phyloP scores from a whole-genome alignment of 441 rosid genomes.

The Pelargonium fulgidum region DNA sequence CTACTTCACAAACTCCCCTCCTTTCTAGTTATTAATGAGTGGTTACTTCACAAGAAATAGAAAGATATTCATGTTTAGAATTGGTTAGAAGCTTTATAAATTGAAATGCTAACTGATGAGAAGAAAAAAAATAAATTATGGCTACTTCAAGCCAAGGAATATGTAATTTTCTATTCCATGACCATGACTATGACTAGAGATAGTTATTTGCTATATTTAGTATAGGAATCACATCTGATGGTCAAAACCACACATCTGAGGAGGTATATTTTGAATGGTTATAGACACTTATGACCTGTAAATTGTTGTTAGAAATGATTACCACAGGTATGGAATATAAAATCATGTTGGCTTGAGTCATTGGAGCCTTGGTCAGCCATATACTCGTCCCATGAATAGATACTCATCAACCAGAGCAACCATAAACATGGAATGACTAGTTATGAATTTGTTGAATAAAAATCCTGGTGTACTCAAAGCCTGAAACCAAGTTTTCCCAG shows the following conservation, averaged over 20 bases:
- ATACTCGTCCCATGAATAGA: background rate
- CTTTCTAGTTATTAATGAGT: slow-evolving; percentile 2
- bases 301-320: background rate
- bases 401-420: background rate
- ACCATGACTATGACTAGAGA: background rate
- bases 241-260: background rate
- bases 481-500: background rate
- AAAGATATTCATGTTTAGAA: background rate
- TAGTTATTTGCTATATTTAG: background rate
- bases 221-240: background rate
- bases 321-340: background rate
- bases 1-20: background rate
- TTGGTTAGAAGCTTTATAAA: background rate
- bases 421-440: background rate
- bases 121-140: no score
- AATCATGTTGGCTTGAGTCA: background rate
- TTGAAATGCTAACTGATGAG: background rate
- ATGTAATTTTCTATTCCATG: background rate
- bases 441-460: background rate
- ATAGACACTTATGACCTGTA: background rate
- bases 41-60: background rate
- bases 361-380: background rate
- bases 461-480: background rate
- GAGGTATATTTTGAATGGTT: background rate
- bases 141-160: background rate